These are phyloP conservation scores for Amanita phalloides DNA, from an alignment of 768 basidiomycete species.

Conservation along the genomic window DNA sequence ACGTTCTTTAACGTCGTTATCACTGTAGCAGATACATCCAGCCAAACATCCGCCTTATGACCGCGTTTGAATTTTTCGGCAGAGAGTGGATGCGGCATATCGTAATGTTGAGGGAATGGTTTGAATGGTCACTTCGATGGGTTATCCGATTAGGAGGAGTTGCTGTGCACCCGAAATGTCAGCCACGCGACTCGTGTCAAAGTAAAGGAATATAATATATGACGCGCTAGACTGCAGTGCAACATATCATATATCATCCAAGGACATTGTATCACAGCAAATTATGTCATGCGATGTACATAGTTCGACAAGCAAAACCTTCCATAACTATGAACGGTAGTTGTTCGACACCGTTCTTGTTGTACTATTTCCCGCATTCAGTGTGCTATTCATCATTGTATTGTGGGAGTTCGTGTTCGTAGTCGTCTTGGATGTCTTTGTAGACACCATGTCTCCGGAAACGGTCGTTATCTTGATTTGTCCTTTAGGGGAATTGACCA, in stretches of 20 bases:
- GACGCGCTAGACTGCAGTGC: neutral
- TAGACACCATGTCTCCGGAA: neutral
- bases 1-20: too few species aligned
- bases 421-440: neutral
- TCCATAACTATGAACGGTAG: neutral
- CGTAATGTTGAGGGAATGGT: too few species aligned
- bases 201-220: too few species aligned
- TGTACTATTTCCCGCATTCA: neutral
- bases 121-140: too few species aligned
- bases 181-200: too few species aligned
- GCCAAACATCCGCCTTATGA: too few species aligned
- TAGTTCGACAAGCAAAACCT: neutral
- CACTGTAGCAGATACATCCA: too few species aligned
- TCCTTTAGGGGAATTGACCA: neutral
- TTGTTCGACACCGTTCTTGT: neutral
- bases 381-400: neutral
- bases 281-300: too few species aligned
- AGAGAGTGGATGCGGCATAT: too few species aligned
- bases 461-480: neutral
- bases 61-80: too few species aligned
- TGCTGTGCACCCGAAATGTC: too few species aligned
- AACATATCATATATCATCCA: neutral
- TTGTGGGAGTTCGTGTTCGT: constrained; percentile 1
- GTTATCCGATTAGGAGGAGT: too few species aligned
- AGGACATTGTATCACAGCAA: neutral